Base-by-base conservation (phyloP, 805 yeast genomes). In the Metschnikowia matae region DNA sequence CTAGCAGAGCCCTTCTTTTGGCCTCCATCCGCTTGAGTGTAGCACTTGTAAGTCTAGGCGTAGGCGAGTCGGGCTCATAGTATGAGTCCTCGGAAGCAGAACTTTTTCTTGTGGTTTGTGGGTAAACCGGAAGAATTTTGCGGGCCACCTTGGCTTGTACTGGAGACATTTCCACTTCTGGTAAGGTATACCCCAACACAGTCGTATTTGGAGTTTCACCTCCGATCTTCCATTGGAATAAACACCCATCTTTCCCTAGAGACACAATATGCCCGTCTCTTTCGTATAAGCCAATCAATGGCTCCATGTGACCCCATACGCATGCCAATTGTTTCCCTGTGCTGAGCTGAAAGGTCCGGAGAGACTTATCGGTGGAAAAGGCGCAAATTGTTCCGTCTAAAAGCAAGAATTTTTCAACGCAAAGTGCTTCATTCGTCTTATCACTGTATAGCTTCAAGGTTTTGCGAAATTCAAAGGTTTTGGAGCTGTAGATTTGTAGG, bases 331-430 rank as follows among this genome's bases (percentile, higher is more conserved):
- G 73, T 45, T 67, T 77, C 1, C 84, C 85, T 6, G 68, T 69
- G 1, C 57, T 49, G 53, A 73, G 77, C 29, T 71, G 70, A 58
- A 77, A 82, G 1, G 73, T 57, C 21, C 87, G 65, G 2, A 85
- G 63, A 26, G 86, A 77, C 60, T 82, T 83, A 61, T 85, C 90
- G 0, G 80, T 62, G 2, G 81, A 73, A 1, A 83, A 66, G 3
- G 74, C 74, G 8, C 73, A 65, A 2, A 80, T 59, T 14, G 64
- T 52, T 6, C 64, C 58, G 2, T 67, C 53, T 8, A 62, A 50
- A 1, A 75, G 55, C 8, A 67, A 64, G 23, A 80, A 66, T 46
- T 71, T 69, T 52, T 80, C 85, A 21, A 76, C 68, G 39, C 73
- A 64, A 29, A 80, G 47, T 0, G 77, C 69, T 15, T 78, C 82